Percentiles rank a stretch among this genome's conserved stretches.
phyloP scores from a whole-genome alignment of 75 land plant genomes.

The Sequoiadendron giganteum region DNA sequence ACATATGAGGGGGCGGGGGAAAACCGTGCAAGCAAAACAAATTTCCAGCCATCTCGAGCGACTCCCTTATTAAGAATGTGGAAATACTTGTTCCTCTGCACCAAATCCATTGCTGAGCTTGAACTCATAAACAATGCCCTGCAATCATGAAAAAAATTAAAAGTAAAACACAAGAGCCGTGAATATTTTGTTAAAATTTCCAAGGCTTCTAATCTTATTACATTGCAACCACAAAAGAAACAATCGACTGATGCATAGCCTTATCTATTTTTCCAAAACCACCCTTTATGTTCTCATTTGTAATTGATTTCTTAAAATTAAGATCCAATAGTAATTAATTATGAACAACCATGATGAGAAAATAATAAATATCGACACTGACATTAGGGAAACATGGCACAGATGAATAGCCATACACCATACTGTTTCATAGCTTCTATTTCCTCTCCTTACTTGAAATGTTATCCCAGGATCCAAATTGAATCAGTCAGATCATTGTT shows the following conservation, averaged over 20 bases:
- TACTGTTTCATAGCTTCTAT: background rate
- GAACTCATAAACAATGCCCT: constrained; percentile 80
- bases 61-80: constrained; percentile 72
- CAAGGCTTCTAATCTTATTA: background rate
- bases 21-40: constrained; percentile 92
- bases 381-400: background rate
- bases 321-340: background rate
- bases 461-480: too few species aligned
- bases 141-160: constrained; percentile 17
- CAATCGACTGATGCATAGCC: background rate
- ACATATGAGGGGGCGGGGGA: constrained; percentile 93
- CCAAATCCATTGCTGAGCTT: constrained; percentile 61
- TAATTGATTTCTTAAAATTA: background rate
- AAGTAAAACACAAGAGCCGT: background rate
- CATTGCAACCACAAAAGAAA: background rate
- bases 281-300: background rate
- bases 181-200: background rate
- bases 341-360: background rate
- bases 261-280: background rate
- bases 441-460: background rate
- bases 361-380: background rate
- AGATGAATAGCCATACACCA: background rate
- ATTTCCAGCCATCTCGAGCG: constrained; percentile 93
- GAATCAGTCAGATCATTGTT: background rate
- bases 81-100: constrained; percentile 73